Base-by-base conservation (phyloP, 73 alveolate genomes). In the Stentor coeruleus region DNA sequence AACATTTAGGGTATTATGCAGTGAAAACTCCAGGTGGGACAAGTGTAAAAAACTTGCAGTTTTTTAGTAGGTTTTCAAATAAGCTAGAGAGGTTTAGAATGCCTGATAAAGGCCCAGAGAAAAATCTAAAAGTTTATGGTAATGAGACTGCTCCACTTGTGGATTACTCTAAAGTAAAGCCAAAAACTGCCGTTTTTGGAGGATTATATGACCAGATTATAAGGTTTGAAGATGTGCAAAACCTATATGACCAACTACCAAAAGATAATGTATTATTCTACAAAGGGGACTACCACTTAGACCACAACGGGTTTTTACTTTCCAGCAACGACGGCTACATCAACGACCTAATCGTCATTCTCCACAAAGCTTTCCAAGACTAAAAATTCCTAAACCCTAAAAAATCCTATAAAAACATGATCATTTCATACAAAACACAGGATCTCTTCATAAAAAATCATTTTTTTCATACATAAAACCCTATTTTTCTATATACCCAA, bases 41-140 rank as follows among this genome's bases (percentile, higher is more conserved):
- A 3, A 42, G 74, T 15, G 26, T 74, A 35, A 74, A 3, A 15
- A 35, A 28, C 15, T 26, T 74, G 83, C 35, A 3, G 26, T 42
- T 37, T 2, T 74, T n/a, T 31, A 57, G 26, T 6, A n/a, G 38
- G 6, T 6, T 26, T 20, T 3, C 39, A 2, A 15, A 28, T 1
- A 35, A 42, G 58, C 15, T 37, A 37, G 11, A 35, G 28, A 31
- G 20, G 6, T 11, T 35, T 35, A 3, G 6, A 35, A 26, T 38
- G 26, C 39, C 35, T 35, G 57, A 74, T 74, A 28, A 74, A 35
- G 83, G 83, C 35, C 2, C 39, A 3, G 26, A 28, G 6, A 74
- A 74, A 35, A 74, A 74, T 35, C 4, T 74, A 31, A 35, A 74
- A 74, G 79, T 74, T 35, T 74, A 74, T 74, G 83, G 83, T 37